phyloP scores from a whole-genome alignment of 768 basidiomycete genomes.

The Naematelia encephala region DNA sequence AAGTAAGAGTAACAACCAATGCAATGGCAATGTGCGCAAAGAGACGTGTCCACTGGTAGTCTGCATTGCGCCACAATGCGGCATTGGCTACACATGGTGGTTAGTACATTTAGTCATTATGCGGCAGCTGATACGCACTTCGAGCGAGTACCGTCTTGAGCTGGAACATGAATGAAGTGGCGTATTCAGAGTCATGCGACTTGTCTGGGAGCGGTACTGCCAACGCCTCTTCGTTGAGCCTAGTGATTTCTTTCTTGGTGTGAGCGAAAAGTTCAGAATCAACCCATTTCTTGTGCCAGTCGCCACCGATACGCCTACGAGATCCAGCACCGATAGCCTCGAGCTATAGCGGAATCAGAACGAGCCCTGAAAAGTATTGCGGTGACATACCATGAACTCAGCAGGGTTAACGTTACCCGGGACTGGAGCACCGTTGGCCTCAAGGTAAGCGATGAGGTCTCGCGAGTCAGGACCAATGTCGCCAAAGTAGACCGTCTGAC shows the following conservation, averaged over 20 bases:
- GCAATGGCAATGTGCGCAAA: constrained; percentile 64
- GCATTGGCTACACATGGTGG: constrained; percentile 53
- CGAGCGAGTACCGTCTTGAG: constrained; percentile 64
- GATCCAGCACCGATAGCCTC: constrained; percentile 61
- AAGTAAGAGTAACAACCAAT: constrained; percentile 64
- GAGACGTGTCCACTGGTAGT: constrained; percentile 78
- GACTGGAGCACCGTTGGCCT: constrained; percentile 67
- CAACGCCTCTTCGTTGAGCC: constrained; percentile 51
- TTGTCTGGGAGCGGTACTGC: constrained; percentile 17
- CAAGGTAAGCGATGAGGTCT: constrained; percentile 72
- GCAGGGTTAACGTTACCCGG: constrained; percentile 68
- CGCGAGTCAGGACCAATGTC: constrained; percentile 58
- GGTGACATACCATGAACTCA: constrained; percentile 56
- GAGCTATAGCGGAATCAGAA: constrained; percentile 21
- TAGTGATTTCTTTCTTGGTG: constrained; percentile 54
- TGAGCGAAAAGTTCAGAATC: constrained; percentile 62
- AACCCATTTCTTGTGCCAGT: constrained; percentile 84
- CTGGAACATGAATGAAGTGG: constrained; percentile 73
- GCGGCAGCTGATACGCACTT: constrained; percentile 50
- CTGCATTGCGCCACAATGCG: constrained; percentile 76
- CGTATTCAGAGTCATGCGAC: constrained; percentile 35
- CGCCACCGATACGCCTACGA: constrained; percentile 63
- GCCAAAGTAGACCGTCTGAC: constrained; percentile 71
- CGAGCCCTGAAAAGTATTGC: neutral
- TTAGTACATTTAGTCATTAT: neutral